Evolutionary conservation across 176 grass and related monocot species (phyloP), one percentile per base, ranked within the genome.

Genomic region (Musa troglodytarum): DNA sequence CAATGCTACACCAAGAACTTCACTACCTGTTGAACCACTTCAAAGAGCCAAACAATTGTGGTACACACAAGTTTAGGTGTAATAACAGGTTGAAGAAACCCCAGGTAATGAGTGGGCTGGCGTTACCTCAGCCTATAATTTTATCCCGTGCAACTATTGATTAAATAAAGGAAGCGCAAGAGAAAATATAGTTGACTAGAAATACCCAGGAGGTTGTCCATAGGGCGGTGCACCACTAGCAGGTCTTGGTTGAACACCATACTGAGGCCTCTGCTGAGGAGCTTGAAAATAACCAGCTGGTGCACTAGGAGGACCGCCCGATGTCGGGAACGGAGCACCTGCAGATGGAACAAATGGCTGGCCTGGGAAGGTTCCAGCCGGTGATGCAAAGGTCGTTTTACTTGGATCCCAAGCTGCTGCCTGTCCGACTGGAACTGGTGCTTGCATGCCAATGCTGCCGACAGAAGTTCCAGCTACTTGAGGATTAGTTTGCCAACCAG

Each of bases 401-500:
- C 83, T 63, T 0, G 74, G 74, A 85, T 81, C 85, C 89, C 89
- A 92, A 69, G 85, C 77, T 9, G 76, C 76, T 26, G 74, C 15
- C 55, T 63, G 86, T 14, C 81, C 76, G 34, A 5, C 34, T 6
- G 34, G 34, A 43, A 43, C 34, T 43, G 34, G 34, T 6, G 34
- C 34, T 43, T 43, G 34, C 34, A 43, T 43, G 34, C 34, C 34
- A 0, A 70, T 81, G 82, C 72, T 77, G 66, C 54, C 19, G 59
- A 78, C 85, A 78, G 83, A 86, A 68, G 65, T 74, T 28, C 78
- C 55, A 52, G 64, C 75, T 63, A 74, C 78, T 26, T 84, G 94
- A 21, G 69, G 72, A 73, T 82, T 83, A 86, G 77, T 76, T 85
- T 89, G 90, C 86, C 90, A 91, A 53, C 82, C 78, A n/a, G 76